Evolutionary conservation across 2,329 filamentous ascomycete species (phyloP).

Genomic region (Stagonosporopsis cucurbitacearum): DNA sequence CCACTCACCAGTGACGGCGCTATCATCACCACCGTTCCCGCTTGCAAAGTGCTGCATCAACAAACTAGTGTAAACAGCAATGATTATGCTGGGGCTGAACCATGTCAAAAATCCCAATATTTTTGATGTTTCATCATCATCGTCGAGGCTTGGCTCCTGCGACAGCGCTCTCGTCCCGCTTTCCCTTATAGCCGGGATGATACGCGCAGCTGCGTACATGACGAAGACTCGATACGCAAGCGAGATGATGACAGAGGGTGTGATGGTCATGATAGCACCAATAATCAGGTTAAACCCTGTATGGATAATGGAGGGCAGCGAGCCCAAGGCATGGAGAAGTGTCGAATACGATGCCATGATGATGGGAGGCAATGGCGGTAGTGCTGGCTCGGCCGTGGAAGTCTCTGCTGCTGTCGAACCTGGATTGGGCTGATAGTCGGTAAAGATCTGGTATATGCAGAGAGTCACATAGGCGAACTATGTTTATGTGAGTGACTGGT

Average conservation of each 20-base stretch:
- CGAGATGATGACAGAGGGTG: constrained; percentile 93
- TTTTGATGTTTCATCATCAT: constrained; percentile 80
- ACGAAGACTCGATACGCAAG: constrained; percentile 92
- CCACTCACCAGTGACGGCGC: constrained; percentile 64
- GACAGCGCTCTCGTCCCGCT: constrained; percentile 82
- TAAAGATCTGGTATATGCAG: constrained; percentile 99
- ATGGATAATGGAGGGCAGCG: constrained; percentile 81
- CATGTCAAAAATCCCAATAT: constrained; percentile 85
- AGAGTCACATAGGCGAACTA: constrained; percentile 95
- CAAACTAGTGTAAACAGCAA: constrained; percentile 94
- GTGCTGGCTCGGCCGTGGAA: constrained; percentile 72
- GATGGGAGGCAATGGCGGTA: constrained; percentile 93
- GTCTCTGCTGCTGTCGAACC: constrained; percentile 60
- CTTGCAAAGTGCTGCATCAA: constrained; percentile 91
- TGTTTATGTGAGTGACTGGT: constrained; percentile 11
- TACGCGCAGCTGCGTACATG: constrained; percentile 92
- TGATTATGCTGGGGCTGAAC: constrained; percentile 93
- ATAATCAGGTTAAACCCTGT: constrained; percentile 85
- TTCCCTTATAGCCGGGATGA: constrained; percentile 91
- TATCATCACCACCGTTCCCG: constrained; percentile 59
- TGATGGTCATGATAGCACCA: constrained; percentile 93
- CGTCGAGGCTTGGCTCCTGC: constrained; percentile 84
- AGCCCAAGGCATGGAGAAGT: constrained; percentile 80
- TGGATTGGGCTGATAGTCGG: constrained; percentile 87
- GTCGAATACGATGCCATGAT: constrained; percentile 99